These are phyloP conservation scores for Tricholoma bakamatsutake DNA, from an alignment of 768 basidiomycete species.

Conservation along the genomic window DNA sequence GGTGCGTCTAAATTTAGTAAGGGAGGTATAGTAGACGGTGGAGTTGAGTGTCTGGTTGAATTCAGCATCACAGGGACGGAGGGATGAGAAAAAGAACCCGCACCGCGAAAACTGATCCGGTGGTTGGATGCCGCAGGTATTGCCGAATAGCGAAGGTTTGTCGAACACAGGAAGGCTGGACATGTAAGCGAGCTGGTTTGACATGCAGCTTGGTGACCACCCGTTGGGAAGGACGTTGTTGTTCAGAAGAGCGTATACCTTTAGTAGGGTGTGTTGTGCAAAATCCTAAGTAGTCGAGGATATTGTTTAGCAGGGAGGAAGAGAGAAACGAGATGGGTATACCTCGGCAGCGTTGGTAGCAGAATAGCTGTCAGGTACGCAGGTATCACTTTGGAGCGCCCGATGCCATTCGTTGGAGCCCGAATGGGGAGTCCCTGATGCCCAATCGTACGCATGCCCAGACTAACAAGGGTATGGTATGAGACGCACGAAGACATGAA, in stretches of 20 bases:
- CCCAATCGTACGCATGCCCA: slow-evolving; percentile 28
- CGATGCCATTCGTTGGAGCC: slow-evolving; percentile 15
- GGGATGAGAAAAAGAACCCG: not conserved
- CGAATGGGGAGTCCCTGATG: slow-evolving; percentile 13
- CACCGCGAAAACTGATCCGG: slow-evolving; percentile 9
- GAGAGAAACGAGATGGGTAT: not conserved
- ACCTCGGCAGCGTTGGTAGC: slow-evolving; percentile 23
- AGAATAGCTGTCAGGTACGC: slow-evolving; percentile 26
- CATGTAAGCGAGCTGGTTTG: slow-evolving; percentile 22
- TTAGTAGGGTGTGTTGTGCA: slow-evolving; percentile 24
- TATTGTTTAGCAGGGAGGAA: not conserved
- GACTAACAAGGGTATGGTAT: slow-evolving; percentile 9
- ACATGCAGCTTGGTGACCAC: slow-evolving; percentile 23
- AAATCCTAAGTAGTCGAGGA: slow-evolving; percentile 18
- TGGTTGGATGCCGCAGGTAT: slow-evolving; percentile 17
- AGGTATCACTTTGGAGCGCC: slow-evolving; percentile 20
- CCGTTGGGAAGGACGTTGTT: slow-evolving; percentile 18
- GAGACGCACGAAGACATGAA: too few species aligned
- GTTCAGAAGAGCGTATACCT: slow-evolving; percentile 19
- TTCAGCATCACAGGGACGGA: not conserved
- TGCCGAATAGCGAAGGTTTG: slow-evolving; percentile 20
- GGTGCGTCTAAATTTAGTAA: not conserved
- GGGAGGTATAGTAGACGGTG: slow-evolving; percentile 1
- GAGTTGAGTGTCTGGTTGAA: slow-evolving; percentile 5
- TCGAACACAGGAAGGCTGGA: slow-evolving; percentile 17